Evolutionary conservation across 371 early-diverging fungal species (phyloP), one percentile per base, ranked within the genome.

Genomic region (Parasitella parasitica): DNA sequence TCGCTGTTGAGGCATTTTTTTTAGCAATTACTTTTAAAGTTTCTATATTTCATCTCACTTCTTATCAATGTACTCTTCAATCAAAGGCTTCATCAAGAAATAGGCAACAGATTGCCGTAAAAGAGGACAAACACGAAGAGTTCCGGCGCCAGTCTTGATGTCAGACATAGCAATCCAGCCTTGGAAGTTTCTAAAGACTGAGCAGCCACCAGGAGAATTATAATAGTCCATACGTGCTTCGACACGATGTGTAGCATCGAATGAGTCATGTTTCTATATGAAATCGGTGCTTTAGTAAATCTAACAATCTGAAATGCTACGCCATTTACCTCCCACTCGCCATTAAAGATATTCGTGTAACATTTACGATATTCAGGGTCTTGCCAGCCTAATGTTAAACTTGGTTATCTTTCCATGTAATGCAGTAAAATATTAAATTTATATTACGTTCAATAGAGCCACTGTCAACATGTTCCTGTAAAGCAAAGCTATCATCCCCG

Each of bases 101-200:
- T 76, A 76, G 11, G 72, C 76, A 4, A 71, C 69, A 0, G 69
- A 63, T 61, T 79, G 76, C 18, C 72, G 67, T 28, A 79, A 57
- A 52, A 79, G 60, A 27, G 79, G 76, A 26, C 72, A 76, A 0
- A 74, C 72, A 22, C 71, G 72, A 28, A 79, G 63, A n/a, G 72
- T 72, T 2, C 76, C 76, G 28, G 72, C 67, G n/a, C 64, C 66
- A 11, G 70, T 64, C 12, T 57, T 58, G 22, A 76, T 74, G 6
- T 68, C 59, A 6, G 71, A 67, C n/a, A 79, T 65, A 11, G 76
- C 71, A 12, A 78, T 26, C 76, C 79, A 78, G 12, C 79, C 79
- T 66, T 78, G 79, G 49, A 78, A 74, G 18, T 65, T 67, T 20
- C 79, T 59, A 54, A 76, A 79, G 43, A 79, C 75, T n/a, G 75